Evolutionary conservation across 208 protist genomes (phyloP).

Genomic region (Leishmania tropica): DNA sequence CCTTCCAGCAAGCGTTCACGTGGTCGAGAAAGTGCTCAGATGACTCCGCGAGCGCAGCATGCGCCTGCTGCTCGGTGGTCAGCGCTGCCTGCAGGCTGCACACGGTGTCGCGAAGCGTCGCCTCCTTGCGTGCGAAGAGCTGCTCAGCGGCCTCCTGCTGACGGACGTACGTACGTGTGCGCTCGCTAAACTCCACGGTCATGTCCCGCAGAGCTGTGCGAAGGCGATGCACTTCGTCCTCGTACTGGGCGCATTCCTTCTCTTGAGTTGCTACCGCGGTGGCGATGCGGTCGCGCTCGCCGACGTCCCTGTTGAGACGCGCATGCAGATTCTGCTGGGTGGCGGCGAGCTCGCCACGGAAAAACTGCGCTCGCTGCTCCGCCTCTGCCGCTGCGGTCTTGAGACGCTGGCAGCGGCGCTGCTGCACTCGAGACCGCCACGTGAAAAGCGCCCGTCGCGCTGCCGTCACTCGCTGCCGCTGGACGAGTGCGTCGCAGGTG

Average conservation of each 20-base stretch:
- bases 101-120: conserved; percentile 24
- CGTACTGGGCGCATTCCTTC: conserved; percentile 25
- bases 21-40: not conserved
- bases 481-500: conserved; percentile 13
- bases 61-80: not conserved
- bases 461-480: not conserved
- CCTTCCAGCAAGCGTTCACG: conserved; percentile 16
- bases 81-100: conserved; percentile 22
- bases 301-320: not conserved
- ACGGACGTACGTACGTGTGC: conserved; percentile 53
- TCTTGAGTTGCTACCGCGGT: not conserved
- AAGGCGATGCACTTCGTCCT: conserved; percentile 47
- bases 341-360: conserved; percentile 22
- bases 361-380: conserved; percentile 28
- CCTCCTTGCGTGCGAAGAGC: conserved; percentile 39
- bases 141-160: conserved; percentile 56
- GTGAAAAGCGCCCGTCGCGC: not conserved
- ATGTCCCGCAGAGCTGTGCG: conserved; percentile 51
- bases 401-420: not conserved
- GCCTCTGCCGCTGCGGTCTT: conserved; percentile 11
- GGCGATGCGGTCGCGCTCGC: conserved; percentile 14
- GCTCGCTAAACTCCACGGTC: conserved; percentile 62
- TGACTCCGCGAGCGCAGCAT: not conserved
- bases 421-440: conserved; percentile 20
- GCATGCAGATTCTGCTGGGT: conserved; percentile 22